Evolutionary conservation across 306 rosid genomes (phyloP), one percentile per base, ranked within the genome.

Genomic region (Lathyrus oleraceus): DNA sequence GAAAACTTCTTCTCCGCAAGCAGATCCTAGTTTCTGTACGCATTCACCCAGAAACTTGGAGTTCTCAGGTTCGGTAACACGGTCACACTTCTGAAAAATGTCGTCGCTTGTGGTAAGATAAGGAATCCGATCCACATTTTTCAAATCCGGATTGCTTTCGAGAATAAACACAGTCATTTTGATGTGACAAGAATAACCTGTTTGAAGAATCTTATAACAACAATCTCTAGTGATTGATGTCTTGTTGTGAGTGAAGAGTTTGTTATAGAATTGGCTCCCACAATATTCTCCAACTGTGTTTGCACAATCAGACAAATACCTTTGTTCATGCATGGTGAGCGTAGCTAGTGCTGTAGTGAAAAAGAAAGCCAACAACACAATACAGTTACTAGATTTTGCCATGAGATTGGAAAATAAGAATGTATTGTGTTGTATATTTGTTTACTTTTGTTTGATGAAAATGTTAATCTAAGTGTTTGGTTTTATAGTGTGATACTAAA

Each of bases 161-260:
- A 78, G 20, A 25, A 27, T 6, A 39, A 0, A 1, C 11, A 61
- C 2, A 6, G 70, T n/a, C 27, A 61, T 12, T 25, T 15, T 62
- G 0, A 10, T 16, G 38, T 79, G 54, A 48, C 79, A 74, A 12
- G 57, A 21, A 9, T 79, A 49, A 14, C 76, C 79, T 1, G 36
- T 56, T 69, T 74, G 79, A 25, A 61, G 2, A 10, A 79, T 14
- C 32, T 79, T 79, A 15, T 79, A 69, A 14, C 83, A 79, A 54
- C 76, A 74, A 3, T 17, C 25, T 4, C 0, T 4, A 6, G 69
- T 2, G 16, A 65, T 8, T 2, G 0, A 7, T 2, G 20, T 7
- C 0, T 40, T 49, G 4, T 14, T 11, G 6, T 19, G 0, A 9
- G 5, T 15, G 12, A 28, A 15, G 6, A 79, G 2, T 17, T 49